Evolutionary conservation across 192 early-diverging fungal species (phyloP).

Genomic region (Chytriomyces sp.): DNA sequence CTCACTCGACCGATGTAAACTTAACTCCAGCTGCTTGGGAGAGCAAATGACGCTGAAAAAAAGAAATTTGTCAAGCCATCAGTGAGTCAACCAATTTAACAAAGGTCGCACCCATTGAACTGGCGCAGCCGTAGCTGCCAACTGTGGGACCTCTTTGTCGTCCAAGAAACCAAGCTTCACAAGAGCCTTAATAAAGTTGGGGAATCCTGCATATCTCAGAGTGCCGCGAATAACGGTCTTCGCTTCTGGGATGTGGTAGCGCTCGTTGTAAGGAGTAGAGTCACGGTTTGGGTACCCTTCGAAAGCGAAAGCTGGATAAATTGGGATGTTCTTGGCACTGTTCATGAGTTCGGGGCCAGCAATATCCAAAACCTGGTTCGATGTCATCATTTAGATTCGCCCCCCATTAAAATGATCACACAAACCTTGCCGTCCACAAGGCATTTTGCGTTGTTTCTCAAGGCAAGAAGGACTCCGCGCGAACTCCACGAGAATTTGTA

Average conservation of each 20-base stretch:
- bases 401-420: not conserved
- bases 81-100: not conserved
- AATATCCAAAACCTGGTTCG: conserved; percentile 63
- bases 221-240: conserved; percentile 95
- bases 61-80: conserved; percentile 15
- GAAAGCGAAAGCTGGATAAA: conserved; percentile 87
- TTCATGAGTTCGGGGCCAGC: conserved; percentile 71
- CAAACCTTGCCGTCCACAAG: conserved; percentile 72
- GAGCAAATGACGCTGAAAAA: conserved; percentile 17
- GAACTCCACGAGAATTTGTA: conserved; percentile 99
- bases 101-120: conserved; percentile 27
- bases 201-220: conserved; percentile 88
- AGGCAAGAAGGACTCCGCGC: conserved; percentile 94
- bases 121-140: conserved; percentile 14
- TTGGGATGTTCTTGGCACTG: conserved; percentile 73
- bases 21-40: conserved; percentile 19
- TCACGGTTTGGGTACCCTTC: conserved; percentile 96
- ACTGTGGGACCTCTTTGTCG: conserved; percentile 34
- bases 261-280: conserved; percentile 83
- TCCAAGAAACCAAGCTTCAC: conserved; percentile 79
- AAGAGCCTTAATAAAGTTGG: conserved; percentile 83
- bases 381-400: conserved; percentile 1
- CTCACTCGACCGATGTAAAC: conserved; percentile 26
- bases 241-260: conserved; percentile 78
- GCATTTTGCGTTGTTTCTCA: conserved; percentile 92